Base-by-base conservation (phyloP, 805 yeast genomes). In the Pichia phayaonensis region DNA sequence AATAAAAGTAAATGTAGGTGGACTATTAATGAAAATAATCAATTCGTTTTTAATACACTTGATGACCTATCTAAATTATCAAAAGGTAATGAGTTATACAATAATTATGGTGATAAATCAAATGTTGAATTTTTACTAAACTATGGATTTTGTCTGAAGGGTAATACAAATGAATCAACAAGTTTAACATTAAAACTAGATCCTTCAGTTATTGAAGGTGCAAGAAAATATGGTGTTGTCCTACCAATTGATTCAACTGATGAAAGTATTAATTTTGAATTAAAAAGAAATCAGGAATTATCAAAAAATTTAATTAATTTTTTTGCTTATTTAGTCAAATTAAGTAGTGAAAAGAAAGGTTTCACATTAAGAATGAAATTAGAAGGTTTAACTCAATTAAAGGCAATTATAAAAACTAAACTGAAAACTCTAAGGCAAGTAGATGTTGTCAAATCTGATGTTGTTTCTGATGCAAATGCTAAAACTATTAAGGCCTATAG, bases 81-180 rank as follows among this genome's bases (percentile, higher is more conserved):
- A 0, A 59, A 64, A 24, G 80, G 79, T 6, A 60, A 66, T 15
- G 96, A 92, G 59, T 59, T 92, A 13, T 86, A 79, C 71, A 90
- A 88, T 65, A 83, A 90, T 1, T 90, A 90, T 60, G 97, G 97
- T 0, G 84, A 81, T 39, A 73, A 83, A 45, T 66, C 83, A 8
- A 88, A 88, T 57, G 69, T 83, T 1, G 77, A 79, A 36, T 66
- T 90, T 39, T 65, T 90, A 16, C 76, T 89, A 20, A 76, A 86
- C 45, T 90, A 90, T 63, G 97, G 97, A 1, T 90, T 90, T 65
- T 79, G 82, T 5, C 62, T 79, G 26, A 68, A 73, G 44, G 68
- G 68, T 23, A 80, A 81, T 55, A 63, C 66, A 3, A 78, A 77
- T 23, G 92, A 86, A 56, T 59, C 69, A 4, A 69, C 81, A 1